Conservation (phyloP, 345 rosid genomes). For the Dovyalis caffra region DNA sequence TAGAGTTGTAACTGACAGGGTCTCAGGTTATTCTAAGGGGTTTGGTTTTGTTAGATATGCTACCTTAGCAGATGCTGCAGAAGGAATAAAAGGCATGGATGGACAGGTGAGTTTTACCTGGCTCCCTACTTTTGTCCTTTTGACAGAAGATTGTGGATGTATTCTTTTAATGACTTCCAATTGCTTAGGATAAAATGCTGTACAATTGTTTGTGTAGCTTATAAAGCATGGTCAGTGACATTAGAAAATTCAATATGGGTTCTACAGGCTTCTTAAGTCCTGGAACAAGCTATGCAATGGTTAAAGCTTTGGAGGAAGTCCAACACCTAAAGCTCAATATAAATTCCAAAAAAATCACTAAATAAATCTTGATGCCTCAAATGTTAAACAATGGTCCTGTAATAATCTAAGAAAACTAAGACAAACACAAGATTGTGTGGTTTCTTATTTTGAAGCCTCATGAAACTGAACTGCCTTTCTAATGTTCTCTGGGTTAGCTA, state of each 20-base stretch:
- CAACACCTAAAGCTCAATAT: neutral
- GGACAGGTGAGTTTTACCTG: slow-evolving; percentile 57
- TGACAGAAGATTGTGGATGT: neutral
- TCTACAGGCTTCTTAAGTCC: neutral
- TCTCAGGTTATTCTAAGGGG: slow-evolving; percentile 85
- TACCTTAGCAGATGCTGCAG: slow-evolving; percentile 73
- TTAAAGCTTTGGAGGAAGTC: neutral
- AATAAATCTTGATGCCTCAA: neutral
- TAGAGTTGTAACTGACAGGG: slow-evolving; percentile 73
- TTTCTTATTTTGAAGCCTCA: neutral
- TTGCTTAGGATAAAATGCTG: neutral
- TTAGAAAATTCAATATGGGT: neutral
- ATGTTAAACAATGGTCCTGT: neutral
- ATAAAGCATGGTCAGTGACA: neutral
- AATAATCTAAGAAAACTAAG: neutral
- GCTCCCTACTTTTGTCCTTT: neutral
- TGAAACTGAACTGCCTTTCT: neutral
- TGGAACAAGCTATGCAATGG: neutral
- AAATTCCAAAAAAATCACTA: neutral
- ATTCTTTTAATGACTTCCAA: neutral
- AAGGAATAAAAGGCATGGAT: slow-evolving; percentile 85
- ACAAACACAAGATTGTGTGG: neutral
- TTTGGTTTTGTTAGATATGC: slow-evolving; percentile 87
- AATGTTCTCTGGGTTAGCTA: neutral
- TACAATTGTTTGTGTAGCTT: neutral